Conservation (phyloP, 2,329 filamentous ascomycete species). For the Fusarium sp. region DNA sequence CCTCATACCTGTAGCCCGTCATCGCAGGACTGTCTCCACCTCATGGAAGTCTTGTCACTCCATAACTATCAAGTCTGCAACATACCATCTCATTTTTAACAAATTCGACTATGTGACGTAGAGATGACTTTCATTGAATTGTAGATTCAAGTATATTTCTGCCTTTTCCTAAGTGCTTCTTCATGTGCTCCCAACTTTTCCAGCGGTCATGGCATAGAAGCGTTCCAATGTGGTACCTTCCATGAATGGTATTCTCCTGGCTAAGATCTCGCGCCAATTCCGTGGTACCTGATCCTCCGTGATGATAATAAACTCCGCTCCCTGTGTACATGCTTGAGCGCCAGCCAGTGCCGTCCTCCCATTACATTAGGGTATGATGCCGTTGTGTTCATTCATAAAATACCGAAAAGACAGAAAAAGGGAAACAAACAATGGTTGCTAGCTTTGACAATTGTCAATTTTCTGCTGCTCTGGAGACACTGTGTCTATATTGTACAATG, state of each 20-base stretch:
- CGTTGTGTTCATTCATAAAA: conserved; percentile 37
- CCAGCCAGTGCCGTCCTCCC: conserved; percentile 34
- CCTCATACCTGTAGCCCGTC: not conserved
- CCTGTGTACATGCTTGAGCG: conserved; percentile 32
- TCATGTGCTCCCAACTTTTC: not conserved
- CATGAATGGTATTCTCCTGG: not conserved
- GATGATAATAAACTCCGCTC: conserved; percentile 9
- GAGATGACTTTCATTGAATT: not conserved
- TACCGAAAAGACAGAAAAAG: conserved; percentile 2
- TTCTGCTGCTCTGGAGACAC: not conserved
- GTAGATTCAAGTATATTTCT: not conserved
- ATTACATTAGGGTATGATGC: conserved; percentile 44
- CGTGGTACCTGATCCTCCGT: not conserved
- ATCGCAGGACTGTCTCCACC: not conserved
- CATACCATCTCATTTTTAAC: not conserved
- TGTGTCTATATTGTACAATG: conserved; percentile 36
- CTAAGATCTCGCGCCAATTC: not conserved
- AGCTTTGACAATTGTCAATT: conserved; percentile 11
- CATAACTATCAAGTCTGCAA: not conserved
- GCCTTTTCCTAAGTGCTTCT: not conserved
- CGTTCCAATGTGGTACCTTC: not conserved
- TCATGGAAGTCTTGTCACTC: not conserved
- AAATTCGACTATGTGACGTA: not conserved
- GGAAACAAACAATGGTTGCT: conserved; percentile 20
- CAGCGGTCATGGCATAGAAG: not conserved